Percentiles rank a stretch among this genome's conserved stretches.
These are phyloP conservation scores for Saccharomycopsis microspora DNA, from an alignment of 805 yeast genomes.

Conservation along the genomic window DNA sequence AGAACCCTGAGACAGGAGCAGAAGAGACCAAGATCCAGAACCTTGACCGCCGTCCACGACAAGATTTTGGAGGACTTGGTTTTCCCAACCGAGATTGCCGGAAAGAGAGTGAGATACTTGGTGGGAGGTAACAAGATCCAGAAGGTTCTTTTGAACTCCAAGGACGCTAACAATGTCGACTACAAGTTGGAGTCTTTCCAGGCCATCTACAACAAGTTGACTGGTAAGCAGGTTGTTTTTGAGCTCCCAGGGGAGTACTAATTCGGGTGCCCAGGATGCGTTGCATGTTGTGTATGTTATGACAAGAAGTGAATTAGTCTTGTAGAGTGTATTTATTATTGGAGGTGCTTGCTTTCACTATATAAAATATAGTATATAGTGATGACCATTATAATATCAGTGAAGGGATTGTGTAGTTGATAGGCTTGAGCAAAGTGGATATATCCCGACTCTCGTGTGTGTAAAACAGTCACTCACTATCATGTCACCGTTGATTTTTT, in stretches of 20 bases:
- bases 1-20: conserved; percentile 88
- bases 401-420: no score
- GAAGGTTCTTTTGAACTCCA: conserved; percentile 94
- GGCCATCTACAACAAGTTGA: conserved; percentile 94
- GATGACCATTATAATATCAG: no score
- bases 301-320: no score
- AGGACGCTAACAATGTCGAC: conserved; percentile 93
- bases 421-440: no score
- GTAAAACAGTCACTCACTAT: no score
- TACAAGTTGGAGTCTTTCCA: conserved; percentile 99
- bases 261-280: conserved; percentile 16
- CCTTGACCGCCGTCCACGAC: conserved; percentile 97
- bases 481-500: no score
- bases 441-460: no score
- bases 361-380: no score
- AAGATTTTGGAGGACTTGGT: conserved; percentile 97
- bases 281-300: no score
- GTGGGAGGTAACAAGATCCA: conserved; percentile 98
- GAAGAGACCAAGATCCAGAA: conserved; percentile 99
- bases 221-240: conserved; percentile 98
- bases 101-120: conserved; percentile 98
- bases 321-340: no score
- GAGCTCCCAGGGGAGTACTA: conserved; percentile 66
- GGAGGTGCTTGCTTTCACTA: no score
- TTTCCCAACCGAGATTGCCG: conserved; percentile 98